Percentiles rank a stretch among this genome's conserved stretches.
phyloP scores from a whole-genome alignment of 2,329 filamentous ascomycete genomes.

The Mollisiaceae sp. region DNA sequence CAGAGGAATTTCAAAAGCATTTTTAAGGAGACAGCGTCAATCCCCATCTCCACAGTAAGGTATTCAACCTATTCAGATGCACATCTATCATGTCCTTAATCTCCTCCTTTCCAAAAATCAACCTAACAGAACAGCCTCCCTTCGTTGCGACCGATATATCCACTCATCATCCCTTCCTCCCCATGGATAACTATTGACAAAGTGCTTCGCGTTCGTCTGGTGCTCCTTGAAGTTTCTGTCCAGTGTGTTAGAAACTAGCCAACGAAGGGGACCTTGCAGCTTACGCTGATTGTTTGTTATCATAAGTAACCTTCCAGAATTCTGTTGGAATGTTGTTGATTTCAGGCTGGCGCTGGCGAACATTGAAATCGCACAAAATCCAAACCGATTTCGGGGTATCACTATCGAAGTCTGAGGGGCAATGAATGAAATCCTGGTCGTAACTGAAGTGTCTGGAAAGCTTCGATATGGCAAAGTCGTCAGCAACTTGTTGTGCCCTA shows the following conservation, averaged over 20 bases:
- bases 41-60: too few species aligned
- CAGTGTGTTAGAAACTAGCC: conserved; percentile 8
- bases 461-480: conserved; percentile 9
- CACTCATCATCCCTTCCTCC: conserved; percentile 13
- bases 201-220: conserved; percentile 12
- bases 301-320: conserved; percentile 17
- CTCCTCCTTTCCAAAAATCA: too few species aligned
- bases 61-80: too few species aligned
- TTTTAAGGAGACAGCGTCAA: too few species aligned
- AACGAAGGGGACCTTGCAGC: background rate
- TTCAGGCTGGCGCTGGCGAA: background rate
- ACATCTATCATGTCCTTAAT: too few species aligned
- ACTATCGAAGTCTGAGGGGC: conserved; percentile 11
- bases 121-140: too few species aligned
- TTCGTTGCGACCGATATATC: conserved; percentile 11
- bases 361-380: conserved; percentile 18
- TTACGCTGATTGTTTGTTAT: conserved; percentile 4
- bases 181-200: conserved; percentile 9
- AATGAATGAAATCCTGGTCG: conserved; percentile 14
- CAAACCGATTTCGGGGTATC: conserved; percentile 8
- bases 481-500: conserved; percentile 11
- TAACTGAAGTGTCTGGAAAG: conserved; percentile 4
- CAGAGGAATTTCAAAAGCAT: too few species aligned
- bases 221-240: conserved; percentile 9
- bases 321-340: background rate